Evolutionary conservation across 768 basidiomycete genomes (phyloP), one percentile per base, ranked within the genome.

Genomic region (Collybia sordida): DNA sequence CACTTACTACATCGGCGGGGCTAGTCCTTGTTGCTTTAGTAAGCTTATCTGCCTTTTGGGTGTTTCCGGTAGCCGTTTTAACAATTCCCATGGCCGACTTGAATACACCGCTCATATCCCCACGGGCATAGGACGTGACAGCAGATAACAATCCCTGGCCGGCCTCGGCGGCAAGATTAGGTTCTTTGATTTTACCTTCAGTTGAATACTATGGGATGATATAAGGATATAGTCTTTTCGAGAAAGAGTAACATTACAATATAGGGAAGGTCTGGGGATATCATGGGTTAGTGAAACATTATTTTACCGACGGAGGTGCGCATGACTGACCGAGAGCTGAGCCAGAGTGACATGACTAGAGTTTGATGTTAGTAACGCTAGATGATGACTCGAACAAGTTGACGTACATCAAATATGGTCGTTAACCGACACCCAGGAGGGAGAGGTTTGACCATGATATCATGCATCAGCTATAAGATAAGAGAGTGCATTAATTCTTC

Each of bases 101-200:
- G 57, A 98, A 70, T 31, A 90, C 80, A 14, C 93, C 90, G 12
- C 86, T 75, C 62, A 92, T 79, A 63, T 98, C 94, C 27, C 88
- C 88, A 9, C 76, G 78, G 19, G 88, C 74, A 63, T 93, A 96
- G 8, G 89, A 85, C 23, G 77, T 70, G 2, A 90, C 81, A 1
- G 92, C 90, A 19, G 81, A 79, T n/a, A 96, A 65, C 3, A 97
- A 72, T 6, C 91, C 92, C 62, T 90, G 83, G 0, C 93, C 94
- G 3, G 95, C 94, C 62, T 91, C 93, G 7, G 85, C 79, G 9
- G 85, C 84, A 14, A 93, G 71, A 62, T 97, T 95, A 27, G 95
- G 93, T 64, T 97, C 93, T 67, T 98, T 97, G 64, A 98, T 71
- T 63, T 91, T 93, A 42, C 94, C 94, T 71, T 98, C 93, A 6